A percentile compares a stretch with the other conserved stretches of the same genome.
These are phyloP conservation scores for Linnemannia hyalina DNA, from an alignment of 192 early-diverging fungal genomes.

Conservation along the genomic window DNA sequence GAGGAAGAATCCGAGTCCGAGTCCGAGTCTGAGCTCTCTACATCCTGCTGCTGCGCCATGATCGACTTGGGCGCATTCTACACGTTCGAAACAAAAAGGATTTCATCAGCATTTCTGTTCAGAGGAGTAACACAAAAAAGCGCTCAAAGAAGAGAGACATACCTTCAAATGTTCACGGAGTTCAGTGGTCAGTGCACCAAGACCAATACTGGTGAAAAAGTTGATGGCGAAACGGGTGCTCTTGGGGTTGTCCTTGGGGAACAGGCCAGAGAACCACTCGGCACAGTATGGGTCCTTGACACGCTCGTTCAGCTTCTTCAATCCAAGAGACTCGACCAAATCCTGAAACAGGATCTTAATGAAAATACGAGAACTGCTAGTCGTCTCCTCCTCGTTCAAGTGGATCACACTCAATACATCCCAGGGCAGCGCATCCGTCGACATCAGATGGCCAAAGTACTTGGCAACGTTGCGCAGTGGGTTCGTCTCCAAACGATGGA, in stretches of 20 bases:
- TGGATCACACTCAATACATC: conserved; percentile 81
- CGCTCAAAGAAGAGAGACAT: conserved; percentile 9
- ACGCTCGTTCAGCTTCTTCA: conserved; percentile 80
- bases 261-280: conserved; percentile 87
- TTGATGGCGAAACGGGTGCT: conserved; percentile 97
- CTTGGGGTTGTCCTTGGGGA: conserved; percentile 90
- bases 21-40: conserved; percentile 54
- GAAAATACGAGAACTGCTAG: conserved; percentile 96
- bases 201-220: conserved; percentile 94
- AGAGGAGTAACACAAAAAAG: neutral
- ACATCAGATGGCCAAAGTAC: conserved; percentile 90
- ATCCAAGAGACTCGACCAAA: conserved; percentile 83
- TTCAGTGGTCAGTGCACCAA: conserved; percentile 94
- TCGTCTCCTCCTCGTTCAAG: conserved; percentile 96
- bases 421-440: conserved; percentile 89
- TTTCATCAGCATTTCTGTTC: neutral
- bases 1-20: conserved; percentile 41
- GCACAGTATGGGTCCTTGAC: conserved; percentile 77
- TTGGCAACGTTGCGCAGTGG: conserved; percentile 93
- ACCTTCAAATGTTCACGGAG: conserved; percentile 88
- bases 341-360: conserved; percentile 96
- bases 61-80: conserved; percentile 75
- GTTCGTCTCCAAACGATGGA: conserved; percentile 95
- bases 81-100: conserved; percentile 12
- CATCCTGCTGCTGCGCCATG: conserved; percentile 72